Conservation (phyloP, 352 stramenopile genomes). For the Thalassiosira ordinaria region DNA sequence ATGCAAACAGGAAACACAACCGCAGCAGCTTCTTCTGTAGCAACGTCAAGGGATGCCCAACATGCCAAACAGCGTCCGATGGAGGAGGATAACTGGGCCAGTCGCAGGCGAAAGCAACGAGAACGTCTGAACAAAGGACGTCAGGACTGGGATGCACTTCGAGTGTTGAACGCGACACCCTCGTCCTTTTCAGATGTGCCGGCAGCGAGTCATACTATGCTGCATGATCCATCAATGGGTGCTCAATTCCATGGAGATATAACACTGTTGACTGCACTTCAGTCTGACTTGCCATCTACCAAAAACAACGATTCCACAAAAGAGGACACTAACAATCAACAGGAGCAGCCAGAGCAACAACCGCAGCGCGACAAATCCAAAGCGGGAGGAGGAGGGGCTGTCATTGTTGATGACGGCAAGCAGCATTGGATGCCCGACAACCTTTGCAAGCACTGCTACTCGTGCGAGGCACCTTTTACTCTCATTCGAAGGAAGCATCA, state of each 20-base stretch:
- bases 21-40: no score
- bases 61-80: neutral
- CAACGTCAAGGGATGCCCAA: no score
- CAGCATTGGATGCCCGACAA: conserved; percentile 87
- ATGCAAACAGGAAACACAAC: no score
- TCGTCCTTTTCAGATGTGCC: no score
- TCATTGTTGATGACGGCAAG: conserved; percentile 67
- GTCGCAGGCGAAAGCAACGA: conserved; percentile 28
- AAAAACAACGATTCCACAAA: no score
- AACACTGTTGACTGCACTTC: neutral
- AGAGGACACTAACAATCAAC: no score
- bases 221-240: no score
- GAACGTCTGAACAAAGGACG: conserved; percentile 40
- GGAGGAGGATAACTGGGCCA: conserved; percentile 13
- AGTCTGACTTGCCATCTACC: conserved; percentile 1
- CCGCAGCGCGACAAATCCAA: no score
- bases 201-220: no score
- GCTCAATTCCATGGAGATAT: conserved; percentile 1
- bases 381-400: conserved; percentile 16
- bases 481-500: conserved; percentile 85
- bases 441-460: conserved; percentile 83
- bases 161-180: no score
- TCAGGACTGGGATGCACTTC: conserved; percentile 38
- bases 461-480: conserved; percentile 82
- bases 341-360: no score